Base-by-base conservation (phyloP, 306 rosid genomes). In the Medicago ruthenica region DNA sequence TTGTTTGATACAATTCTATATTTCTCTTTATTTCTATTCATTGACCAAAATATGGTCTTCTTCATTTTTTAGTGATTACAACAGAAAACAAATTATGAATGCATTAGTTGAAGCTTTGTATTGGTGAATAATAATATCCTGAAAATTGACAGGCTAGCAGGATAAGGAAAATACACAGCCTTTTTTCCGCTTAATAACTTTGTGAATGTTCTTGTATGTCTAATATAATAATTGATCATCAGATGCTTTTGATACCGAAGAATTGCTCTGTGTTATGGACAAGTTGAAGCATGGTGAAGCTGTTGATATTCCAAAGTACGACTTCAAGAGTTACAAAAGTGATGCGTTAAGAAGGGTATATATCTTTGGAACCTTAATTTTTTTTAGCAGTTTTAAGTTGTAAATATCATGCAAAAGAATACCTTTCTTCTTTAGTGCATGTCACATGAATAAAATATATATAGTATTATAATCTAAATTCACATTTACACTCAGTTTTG, bases 181-280 rank as follows among this genome's bases (percentile, higher is more conserved):
- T 78, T 74, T 34, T 79, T 62, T 47, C 6, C 3, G 27, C 69
- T 55, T 65, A 48, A 48, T 75, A 74, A 45, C 42, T 14, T 27
- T 59, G 73, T 76, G 36, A 67, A 67, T 70, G 39, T 75, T 59
- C 58, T 65, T 51, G 48, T 7, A 40, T 42, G 60, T 51, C 34
- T 82, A 62, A 62, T 64, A 14, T 63, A 41, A 44, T 41, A 41
- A 44, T 41, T 60, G 77, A 66, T 71, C 48, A 60, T 77, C 96
- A 96, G 99, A 96, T 90, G 96, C 99, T 62, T 96, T 96, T 85
- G 97, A 96, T 80, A 92, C 88, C 0, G 92, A 89, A 85, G 74
- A 90, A 85, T 87, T 96, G 65, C 83, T 96, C 48, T 58, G 82
- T 67, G 89, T 84, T 31, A 89, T 96, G 99, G 98, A 96, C 57